Evolutionary conservation across 2,329 filamentous ascomycete genomes (phyloP), one percentile per base, ranked within the genome.

Genomic region (Aspergillus sp.): DNA sequence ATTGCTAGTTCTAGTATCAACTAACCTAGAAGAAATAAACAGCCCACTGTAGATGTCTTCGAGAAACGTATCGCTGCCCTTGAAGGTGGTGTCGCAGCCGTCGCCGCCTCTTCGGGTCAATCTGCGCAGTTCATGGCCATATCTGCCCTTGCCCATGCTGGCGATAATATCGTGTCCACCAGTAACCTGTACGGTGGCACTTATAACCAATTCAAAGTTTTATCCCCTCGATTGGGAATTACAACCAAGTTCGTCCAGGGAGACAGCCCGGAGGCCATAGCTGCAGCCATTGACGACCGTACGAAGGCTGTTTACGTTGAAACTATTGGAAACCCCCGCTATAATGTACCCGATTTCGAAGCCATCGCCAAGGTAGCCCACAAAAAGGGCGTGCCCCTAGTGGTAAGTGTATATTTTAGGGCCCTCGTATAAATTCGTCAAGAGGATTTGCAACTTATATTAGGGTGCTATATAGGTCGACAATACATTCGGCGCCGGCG

Each of bases 41-140:
- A 28, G 89, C 93, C 94, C 2, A 98, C 94, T 0, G 90, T 94
- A 68, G 94, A 96, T 78, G 94, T 98, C 28, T 94, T 99, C 66
- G 95, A 99, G 81, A 96, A 97, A 82, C 88, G 94, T 63, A 90
- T 97, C 54, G 93, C 94, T n/a, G 93, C 94, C 13, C 87, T 98
- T 4, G 95, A 99, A 79, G 94, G 93, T 32, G 95, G 95, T 71
- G 87, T 91, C 32, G 93, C 91, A 15, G 93, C 92, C 48, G 85
- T 97, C 28, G 93, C 92, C 5, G 86, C 92, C 45, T 84, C 92
- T 0, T 97, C 92, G 0, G 93, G 94, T 59, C 92, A 97, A 78
- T 87, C 91, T 3, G 94, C 94, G 1, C 93, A 97, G 74, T 97
- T 97, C 82, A 93, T 97, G 83, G 83, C 92, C 58, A 89, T 97